Evolutionary conservation across 73 alveolate genomes (phyloP).

Genomic region (Effrenium voratum): DNA sequence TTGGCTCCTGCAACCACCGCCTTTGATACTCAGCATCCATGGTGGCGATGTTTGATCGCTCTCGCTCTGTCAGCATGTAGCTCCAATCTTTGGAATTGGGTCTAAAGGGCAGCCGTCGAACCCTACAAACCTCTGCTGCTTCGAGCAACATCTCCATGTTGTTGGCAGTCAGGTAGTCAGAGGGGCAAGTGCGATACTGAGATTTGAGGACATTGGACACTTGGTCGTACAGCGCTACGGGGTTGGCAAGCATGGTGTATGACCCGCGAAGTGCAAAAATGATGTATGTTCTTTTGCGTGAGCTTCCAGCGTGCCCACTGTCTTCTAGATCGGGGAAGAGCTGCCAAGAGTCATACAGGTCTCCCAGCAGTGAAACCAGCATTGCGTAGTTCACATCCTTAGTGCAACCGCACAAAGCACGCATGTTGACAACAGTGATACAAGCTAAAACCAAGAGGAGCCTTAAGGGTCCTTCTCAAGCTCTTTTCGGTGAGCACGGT

Average conservation of each 20-base stretch:
- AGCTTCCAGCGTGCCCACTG: background rate
- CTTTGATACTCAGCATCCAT: background rate
- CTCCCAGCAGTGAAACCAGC: background rate
- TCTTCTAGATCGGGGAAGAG: background rate
- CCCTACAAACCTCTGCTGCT: background rate
- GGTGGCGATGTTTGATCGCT: background rate
- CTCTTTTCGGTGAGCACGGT: background rate
- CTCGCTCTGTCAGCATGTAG: constrained; percentile 2
- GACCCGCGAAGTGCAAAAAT: background rate
- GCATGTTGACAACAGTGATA: background rate
- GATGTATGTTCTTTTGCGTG: background rate
- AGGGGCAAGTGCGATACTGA: background rate
- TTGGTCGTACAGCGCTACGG: background rate
- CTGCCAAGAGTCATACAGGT: background rate
- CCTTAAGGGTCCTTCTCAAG: background rate
- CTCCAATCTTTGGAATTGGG: background rate
- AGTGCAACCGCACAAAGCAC: background rate
- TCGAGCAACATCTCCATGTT: background rate
- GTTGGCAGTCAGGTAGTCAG: background rate
- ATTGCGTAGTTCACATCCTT: background rate
- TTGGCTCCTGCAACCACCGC: background rate
- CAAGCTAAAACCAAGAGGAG: background rate
- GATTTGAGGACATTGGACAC: background rate
- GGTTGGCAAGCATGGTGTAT: background rate
- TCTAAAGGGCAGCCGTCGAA: background rate